Conservation (phyloP, 257 asterid genomes). For the Capsicum pubescens region DNA sequence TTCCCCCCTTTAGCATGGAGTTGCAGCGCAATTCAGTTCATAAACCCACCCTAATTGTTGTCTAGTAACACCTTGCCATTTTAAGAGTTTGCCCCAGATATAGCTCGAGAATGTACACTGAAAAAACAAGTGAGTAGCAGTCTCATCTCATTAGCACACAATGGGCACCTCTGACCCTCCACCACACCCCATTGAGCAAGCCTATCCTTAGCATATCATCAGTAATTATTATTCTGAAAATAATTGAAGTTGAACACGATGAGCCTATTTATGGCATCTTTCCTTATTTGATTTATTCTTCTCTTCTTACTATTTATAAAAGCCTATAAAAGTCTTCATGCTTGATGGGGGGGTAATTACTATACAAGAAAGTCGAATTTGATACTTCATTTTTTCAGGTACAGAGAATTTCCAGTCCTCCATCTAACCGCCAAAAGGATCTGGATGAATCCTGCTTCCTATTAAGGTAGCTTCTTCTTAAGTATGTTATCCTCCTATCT, state of each 20-base stretch:
- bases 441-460: background rate
- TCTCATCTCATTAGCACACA: too few species aligned
- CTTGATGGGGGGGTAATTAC: background rate
- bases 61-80: too few species aligned
- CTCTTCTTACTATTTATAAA: background rate
- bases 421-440: background rate
- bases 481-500: background rate
- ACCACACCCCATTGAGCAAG: too few species aligned
- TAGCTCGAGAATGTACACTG: too few species aligned
- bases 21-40: too few species aligned
- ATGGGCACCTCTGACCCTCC: too few species aligned
- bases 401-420: background rate
- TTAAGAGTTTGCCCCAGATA: too few species aligned
- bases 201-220: background rate
- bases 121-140: too few species aligned
- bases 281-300: background rate
- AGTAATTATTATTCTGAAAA: conserved; percentile 9
- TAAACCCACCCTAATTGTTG: too few species aligned
- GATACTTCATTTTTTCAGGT: background rate
- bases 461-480: background rate
- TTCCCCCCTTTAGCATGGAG: too few species aligned
- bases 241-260: background rate
- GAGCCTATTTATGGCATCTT: background rate
- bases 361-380: background rate
- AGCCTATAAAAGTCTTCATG: background rate